Evolutionary conservation across 2,329 filamentous ascomycete genomes (phyloP), one percentile per base, ranked within the genome.

Genomic region (Exserohilum turcica): DNA sequence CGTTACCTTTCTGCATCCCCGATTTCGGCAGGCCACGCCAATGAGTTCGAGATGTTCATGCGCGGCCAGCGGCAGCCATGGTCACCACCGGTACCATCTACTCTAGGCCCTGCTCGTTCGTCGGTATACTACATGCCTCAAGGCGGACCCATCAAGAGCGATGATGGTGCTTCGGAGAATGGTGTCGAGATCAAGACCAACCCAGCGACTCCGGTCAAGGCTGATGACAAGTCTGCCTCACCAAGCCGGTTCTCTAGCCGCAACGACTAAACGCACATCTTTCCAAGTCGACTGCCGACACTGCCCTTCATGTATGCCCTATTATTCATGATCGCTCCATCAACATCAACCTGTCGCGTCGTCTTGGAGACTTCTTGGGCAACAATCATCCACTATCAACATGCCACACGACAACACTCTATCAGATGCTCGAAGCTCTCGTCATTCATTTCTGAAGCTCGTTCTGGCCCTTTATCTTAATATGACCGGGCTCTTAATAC

Each of bases 11-110:
- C 60, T 42, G 65, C 71, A 40, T 73, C 70, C 9, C 71, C 71
- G 7, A 67, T 69, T 28, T 65, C 68, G 6, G 69, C 73, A 43
- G 65, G 60, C 27, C 62, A 63, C 27, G 55, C 64, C 19, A 75
- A 73, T 45, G 73, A 76, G 54, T 76, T 75, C 37, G 73, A 76
- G 59, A 60, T 73, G 47, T 75, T 70, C 60, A 67, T 76, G 54
- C 65, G 63, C 32, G 61, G 69, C 37, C 70, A 68, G 44, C 70
- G 71, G n/a, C 63, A 66, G 29, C 68, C 71, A 3, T 74, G 68
- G 67, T 66, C 70, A 9, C 72, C 72, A 7, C 59, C 69, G 6
- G 56, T 74, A 31, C 70, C 70, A 21, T 73, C 72, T 4, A 71
- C 67, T 9, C 63, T 74, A 6, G 66, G 70, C 15, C 68, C 66